A percentile compares a stretch with the other conserved stretches of the same genome.
These are phyloP conservation scores for Verbascum thapsus DNA, from an alignment of 257 asterid genomes.

Conservation along the genomic window DNA sequence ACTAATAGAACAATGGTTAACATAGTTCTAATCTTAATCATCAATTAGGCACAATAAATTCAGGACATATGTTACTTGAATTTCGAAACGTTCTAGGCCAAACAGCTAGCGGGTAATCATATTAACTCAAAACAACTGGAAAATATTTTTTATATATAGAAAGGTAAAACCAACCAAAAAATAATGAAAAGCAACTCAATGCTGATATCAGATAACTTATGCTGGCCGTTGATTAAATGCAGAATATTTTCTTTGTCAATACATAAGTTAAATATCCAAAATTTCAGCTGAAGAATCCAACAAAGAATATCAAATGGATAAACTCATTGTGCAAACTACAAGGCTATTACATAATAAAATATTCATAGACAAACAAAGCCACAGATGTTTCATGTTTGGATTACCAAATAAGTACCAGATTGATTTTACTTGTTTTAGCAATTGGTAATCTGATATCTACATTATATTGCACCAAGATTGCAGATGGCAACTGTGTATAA, in stretches of 20 bases:
- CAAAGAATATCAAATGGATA: slow-evolving; percentile 8
- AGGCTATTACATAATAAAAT: slow-evolving; percentile 2
- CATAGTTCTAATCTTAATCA: not conserved
- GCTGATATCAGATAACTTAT: too few relatives aligned
- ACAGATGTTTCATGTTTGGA: too few relatives aligned
- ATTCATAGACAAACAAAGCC: not conserved
- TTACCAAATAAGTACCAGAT: not conserved
- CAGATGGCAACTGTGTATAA: not conserved
- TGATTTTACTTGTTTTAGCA: slow-evolving; percentile 5
- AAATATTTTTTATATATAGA: not conserved
- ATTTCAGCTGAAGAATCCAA: too few relatives aligned
- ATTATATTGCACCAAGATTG: not conserved
- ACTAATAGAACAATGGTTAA: slow-evolving; percentile 1
- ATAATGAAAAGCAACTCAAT: too few relatives aligned
- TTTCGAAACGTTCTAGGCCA: slow-evolving; percentile 11
- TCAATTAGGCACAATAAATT: not conserved
- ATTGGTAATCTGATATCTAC: not conserved
- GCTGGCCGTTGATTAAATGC: too few relatives aligned
- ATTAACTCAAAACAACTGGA: not conserved
- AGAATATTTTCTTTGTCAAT: not conserved
- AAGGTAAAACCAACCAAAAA: not conserved
- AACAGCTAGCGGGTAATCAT: not conserved
- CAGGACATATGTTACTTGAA: slow-evolving; percentile 6
- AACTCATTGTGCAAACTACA: slow-evolving; percentile 3
- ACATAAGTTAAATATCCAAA: not conserved